phyloP scores from a whole-genome alignment of 768 basidiomycete species.

The Lactarius quietus region DNA sequence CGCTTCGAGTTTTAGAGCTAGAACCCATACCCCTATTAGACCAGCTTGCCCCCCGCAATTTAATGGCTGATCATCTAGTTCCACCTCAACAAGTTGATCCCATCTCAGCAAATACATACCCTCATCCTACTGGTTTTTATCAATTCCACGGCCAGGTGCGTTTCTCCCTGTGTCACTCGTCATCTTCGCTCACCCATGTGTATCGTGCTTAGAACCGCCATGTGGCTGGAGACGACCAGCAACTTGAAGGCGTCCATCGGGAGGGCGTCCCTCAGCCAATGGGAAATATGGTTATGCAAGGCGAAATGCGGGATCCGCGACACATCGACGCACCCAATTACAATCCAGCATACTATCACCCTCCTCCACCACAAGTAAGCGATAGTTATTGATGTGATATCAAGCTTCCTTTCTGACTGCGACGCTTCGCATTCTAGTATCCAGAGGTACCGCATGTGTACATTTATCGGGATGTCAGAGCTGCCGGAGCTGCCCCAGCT shows the following conservation, averaged over 20 bases:
- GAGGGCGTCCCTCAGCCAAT: background rate
- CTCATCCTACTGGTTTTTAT: too few species aligned
- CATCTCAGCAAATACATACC: background rate
- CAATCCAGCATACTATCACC: background rate
- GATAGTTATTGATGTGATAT: background rate
- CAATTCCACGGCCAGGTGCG: background rate
- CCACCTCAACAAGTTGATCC: background rate
- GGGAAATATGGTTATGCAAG: background rate
- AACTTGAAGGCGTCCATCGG: background rate
- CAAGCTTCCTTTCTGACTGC: background rate
- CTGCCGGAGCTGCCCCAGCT: too few species aligned
- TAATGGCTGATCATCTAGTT: background rate
- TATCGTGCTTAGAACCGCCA: background rate
- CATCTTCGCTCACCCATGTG: background rate
- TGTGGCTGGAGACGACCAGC: background rate
- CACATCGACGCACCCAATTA: background rate
- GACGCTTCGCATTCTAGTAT: background rate
- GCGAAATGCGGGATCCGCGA: background rate
- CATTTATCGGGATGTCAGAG: background rate
- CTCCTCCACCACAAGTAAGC: background rate
- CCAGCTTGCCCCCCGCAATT: background rate
- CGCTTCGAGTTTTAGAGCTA: background rate
- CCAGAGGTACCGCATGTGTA: background rate
- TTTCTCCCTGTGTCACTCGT: background rate
- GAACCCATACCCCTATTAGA: background rate